These are phyloP conservation scores for Zymoseptoria ardabiliae DNA, from an alignment of 2,329 filamentous ascomycete species.

Conservation along the genomic window DNA sequence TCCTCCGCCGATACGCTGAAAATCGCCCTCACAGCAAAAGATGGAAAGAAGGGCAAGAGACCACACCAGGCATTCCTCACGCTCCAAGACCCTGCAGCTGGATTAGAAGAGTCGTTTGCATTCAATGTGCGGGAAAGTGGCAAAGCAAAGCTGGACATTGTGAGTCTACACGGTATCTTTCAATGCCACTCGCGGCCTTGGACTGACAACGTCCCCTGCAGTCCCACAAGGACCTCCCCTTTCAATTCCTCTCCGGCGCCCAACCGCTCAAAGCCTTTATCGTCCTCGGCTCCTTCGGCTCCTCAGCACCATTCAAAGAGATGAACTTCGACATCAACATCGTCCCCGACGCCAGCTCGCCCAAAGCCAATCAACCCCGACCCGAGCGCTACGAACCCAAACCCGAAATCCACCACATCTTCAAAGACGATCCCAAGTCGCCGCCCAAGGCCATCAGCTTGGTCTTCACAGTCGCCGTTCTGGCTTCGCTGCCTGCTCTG, in stretches of 20 bases:
- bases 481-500: constrained; percentile 66
- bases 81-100: constrained; percentile 64
- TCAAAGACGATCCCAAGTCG: constrained; percentile 70
- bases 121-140: constrained; percentile 79
- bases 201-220: constrained; percentile 34
- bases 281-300: constrained; percentile 79
- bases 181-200: constrained; percentile 19
- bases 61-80: constrained; percentile 93
- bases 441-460: constrained; percentile 74
- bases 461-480: constrained; percentile 65
- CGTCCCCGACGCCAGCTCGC: constrained; percentile 53
- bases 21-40: constrained; percentile 71
- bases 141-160: constrained; percentile 77
- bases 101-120: constrained; percentile 80
- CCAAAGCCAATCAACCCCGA: constrained; percentile 54
- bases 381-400: constrained; percentile 78
- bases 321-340: constrained; percentile 68
- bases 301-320: constrained; percentile 58
- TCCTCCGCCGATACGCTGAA: constrained; percentile 68
- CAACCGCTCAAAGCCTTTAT: constrained; percentile 71
- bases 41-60: constrained; percentile 68
- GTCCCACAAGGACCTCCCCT: constrained; percentile 82
- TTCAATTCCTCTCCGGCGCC: constrained; percentile 65
- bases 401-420: constrained; percentile 83
- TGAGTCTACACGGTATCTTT: constrained; percentile 41